phyloP scores from a whole-genome alignment of 140 eudicot species.

The Cichorium intybus region DNA sequence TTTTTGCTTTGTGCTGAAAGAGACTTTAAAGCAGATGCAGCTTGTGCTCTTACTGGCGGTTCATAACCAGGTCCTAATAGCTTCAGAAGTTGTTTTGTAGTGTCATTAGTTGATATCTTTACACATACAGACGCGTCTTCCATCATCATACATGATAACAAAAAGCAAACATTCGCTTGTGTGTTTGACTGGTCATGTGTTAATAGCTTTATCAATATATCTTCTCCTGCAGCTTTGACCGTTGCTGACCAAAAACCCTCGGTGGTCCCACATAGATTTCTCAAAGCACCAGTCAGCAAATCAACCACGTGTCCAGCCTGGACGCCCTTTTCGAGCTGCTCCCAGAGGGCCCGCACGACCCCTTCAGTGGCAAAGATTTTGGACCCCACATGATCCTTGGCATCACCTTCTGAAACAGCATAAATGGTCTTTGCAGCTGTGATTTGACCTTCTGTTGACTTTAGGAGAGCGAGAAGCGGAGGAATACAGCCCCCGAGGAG shows the following conservation, averaged over 20 bases:
- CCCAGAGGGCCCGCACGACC: slow-evolving; percentile 95
- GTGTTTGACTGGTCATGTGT: slow-evolving; percentile 71
- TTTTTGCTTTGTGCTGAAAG: slow-evolving; percentile 97
- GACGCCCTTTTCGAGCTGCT: slow-evolving; percentile 77
- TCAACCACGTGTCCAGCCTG: slow-evolving; percentile 75
- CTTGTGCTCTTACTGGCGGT: slow-evolving; percentile 93
- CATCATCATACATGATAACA: slow-evolving; percentile 91
- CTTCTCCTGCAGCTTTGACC: slow-evolving; percentile 82
- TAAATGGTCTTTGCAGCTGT: slow-evolving; percentile 90
- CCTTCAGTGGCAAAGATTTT: slow-evolving; percentile 99
- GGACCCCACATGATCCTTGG: slow-evolving; percentile 94
- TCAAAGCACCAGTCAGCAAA: slow-evolving; percentile 89
- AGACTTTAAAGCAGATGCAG: slow-evolving; percentile 90
- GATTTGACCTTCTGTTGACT: slow-evolving; percentile 93
- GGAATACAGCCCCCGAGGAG: slow-evolving; percentile 98
- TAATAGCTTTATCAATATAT: slow-evolving; percentile 79
- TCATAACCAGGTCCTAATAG: slow-evolving; percentile 86
- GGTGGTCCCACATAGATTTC: slow-evolving; percentile 80
- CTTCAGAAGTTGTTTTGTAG: slow-evolving; percentile 83
- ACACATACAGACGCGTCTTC: slow-evolving; percentile 92
- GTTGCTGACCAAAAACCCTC: slow-evolving; percentile 98
- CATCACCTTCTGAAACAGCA: slow-evolving; percentile 98
- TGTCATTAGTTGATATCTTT: slow-evolving; percentile 64
- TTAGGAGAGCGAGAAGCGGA: slow-evolving; percentile 92
- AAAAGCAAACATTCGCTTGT: slow-evolving; percentile 93